These are phyloP conservation scores for Aureobasidium leucospermi DNA, from an alignment of 2,329 filamentous ascomycete species.

Conservation along the genomic window DNA sequence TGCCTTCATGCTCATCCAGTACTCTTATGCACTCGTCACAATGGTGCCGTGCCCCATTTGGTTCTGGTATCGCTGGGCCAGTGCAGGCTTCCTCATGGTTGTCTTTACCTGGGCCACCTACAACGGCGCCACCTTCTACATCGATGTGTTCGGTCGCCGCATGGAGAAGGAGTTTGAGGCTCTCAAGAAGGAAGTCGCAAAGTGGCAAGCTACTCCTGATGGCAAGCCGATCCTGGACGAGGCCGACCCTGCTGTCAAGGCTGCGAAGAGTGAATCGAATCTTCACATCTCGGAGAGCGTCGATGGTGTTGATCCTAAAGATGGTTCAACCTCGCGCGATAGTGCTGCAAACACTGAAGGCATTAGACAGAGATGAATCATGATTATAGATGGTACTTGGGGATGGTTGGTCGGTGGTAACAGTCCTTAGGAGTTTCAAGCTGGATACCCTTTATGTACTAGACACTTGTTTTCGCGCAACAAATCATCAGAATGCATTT, in stretches of 20 bases:
- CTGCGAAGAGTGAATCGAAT: constrained; percentile 1
- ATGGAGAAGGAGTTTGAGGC: constrained; percentile 95
- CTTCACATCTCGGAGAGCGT: constrained; percentile 28
- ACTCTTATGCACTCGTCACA: constrained; percentile 78
- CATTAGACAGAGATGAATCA: not conserved
- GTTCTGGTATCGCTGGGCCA: constrained; percentile 84
- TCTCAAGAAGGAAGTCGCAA: constrained; percentile 79
- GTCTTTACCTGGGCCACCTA: constrained; percentile 96
- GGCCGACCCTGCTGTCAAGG: constrained; percentile 7
- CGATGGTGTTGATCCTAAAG: constrained; percentile 43
- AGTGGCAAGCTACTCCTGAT: constrained; percentile 60
- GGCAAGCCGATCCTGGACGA: constrained; percentile 14
- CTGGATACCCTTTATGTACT: not conserved
- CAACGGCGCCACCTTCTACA: constrained; percentile 96
- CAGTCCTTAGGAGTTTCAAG: not conserved
- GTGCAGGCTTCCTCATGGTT: constrained; percentile 63
- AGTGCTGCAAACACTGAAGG: not conserved
- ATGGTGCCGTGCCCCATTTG: constrained; percentile 93
- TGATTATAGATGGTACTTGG: not conserved
- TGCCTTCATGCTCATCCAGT: constrained; percentile 95
- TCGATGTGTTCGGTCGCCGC: constrained; percentile 91
- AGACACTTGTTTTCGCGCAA: not conserved
- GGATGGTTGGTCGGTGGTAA: not conserved
- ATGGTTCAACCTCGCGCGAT: not conserved
- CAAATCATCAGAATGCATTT: not conserved